phyloP scores from a whole-genome alignment of 208 protist species.

The Strigomonas culicis region DNA sequence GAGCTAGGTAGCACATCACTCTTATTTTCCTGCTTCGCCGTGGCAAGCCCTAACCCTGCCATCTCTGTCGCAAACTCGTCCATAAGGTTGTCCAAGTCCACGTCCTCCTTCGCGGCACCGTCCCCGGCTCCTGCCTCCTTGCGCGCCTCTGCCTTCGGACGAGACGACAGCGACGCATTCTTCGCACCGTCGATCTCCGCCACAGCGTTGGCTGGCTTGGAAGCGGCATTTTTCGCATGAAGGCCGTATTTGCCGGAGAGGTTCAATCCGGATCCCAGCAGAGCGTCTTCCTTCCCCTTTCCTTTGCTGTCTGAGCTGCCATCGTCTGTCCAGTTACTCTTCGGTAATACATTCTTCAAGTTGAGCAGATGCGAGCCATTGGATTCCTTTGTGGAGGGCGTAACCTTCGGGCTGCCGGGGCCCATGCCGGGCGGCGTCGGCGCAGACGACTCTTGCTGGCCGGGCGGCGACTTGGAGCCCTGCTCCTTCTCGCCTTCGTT shows the following conservation, averaged over 20 bases:
- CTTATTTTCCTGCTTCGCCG: constrained; percentile 17
- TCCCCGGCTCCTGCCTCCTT: no score
- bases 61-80: constrained; percentile 74
- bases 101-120: constrained; percentile 23
- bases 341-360: no score
- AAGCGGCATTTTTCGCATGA: no score
- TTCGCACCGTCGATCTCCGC: no score
- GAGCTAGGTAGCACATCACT: neutral
- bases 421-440: constrained; percentile 8
- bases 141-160: no score
- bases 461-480: neutral
- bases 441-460: neutral
- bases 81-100: constrained; percentile 69
- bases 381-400: neutral
- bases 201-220: no score
- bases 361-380: no score
- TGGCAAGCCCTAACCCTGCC: constrained; percentile 35
- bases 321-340: neutral
- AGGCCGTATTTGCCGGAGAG: no score
- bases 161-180: no score
- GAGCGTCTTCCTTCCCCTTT: no score
- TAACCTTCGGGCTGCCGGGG: neutral
- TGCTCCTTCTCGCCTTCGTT: neutral
- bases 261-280: no score
- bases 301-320: constrained; percentile 1